Evolutionary conservation across 306 rosid species (phyloP), one percentile per base, ranked within the genome.

Genomic region (Hippophae tibetana): DNA sequence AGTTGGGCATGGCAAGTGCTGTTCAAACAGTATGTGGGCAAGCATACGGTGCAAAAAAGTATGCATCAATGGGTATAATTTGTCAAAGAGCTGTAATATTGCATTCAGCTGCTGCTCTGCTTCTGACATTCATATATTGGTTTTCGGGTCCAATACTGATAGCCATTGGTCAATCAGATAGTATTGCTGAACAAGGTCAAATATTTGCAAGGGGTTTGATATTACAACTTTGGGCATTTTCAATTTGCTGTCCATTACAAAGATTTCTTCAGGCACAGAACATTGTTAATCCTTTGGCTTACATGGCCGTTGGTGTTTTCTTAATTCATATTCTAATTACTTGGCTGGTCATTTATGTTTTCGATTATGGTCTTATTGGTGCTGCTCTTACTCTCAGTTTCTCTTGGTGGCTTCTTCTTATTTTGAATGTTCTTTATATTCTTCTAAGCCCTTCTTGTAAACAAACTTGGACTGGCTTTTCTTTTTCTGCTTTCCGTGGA

Each of bases 261-360:
- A 84, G 96, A 72, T 87, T 76, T 58, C 93, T 87, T 6, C 96
- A 87, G 63, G 87, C 93, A 0, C 96, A 87, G 71, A 84, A 76
- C 75, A 80, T 87, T 13, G 96, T 82, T 27, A 78, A 82, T 65
- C 93, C 96, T 70, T 63, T 84, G 31, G 93, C 96, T 6, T 80
- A 72, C 59, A 87, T 87, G 82, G 67, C 85, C 1, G 55, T 82
- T 49, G 89, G 81, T 27, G 89, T 84, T 1, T 78, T 84, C 72
- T 10, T 72, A 13, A 13, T 87, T 42, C 93, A 87, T 43, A 54
- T 62, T 54, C 64, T 82, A 14, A 68, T 87, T 43, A 66, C 44
- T 31, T 87, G 86, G 86, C 13, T 87, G 27, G 87, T 56, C 43
- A 74, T 87, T 6, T 67, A 76, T 47, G 84, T 84, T 45, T 59